Conservation (phyloP, 768 basidiomycete species). For the Auriscalpium microsporum region DNA sequence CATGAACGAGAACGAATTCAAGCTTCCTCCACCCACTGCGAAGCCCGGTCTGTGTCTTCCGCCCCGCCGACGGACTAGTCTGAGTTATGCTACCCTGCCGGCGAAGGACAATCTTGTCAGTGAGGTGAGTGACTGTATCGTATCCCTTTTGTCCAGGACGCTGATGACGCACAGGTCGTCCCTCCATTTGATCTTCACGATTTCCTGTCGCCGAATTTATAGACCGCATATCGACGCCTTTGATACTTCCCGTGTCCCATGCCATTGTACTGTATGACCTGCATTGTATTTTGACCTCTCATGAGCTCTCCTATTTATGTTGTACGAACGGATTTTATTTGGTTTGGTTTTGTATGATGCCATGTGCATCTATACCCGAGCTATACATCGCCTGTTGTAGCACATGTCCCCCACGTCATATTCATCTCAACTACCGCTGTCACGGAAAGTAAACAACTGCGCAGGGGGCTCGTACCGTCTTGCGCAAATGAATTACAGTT, state of each 20-base stretch:
- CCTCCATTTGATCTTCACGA: slow-evolving; percentile 47
- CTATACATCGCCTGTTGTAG: too few species aligned
- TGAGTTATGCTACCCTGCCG: not conserved
- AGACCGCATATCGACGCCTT: not conserved
- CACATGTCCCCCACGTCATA: too few species aligned
- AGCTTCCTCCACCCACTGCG: slow-evolving; percentile 29
- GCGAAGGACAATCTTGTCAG: not conserved
- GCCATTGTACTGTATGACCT: not conserved
- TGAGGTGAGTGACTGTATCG: not conserved
- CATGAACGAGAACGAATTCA: slow-evolving; percentile 42
- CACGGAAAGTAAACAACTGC: too few species aligned
- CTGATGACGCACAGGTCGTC: slow-evolving; percentile 25
- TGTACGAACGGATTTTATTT: too few species aligned
- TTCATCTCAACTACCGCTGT: too few species aligned
- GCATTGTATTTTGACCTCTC: slow-evolving; percentile 1
- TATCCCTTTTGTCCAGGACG: not conserved
- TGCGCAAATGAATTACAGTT: too few species aligned
- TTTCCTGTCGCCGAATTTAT: slow-evolving; percentile 39
- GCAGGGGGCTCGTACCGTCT: too few species aligned
- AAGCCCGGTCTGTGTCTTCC: slow-evolving; percentile 41
- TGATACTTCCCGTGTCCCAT: not conserved
- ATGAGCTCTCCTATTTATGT: not conserved
- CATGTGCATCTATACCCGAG: too few species aligned
- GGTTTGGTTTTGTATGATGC: slow-evolving; percentile 1
- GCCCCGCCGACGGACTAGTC: slow-evolving; percentile 15